Evolutionary conservation across 192 early-diverging fungal species (phyloP).

Genomic region (Coemansia sp.): DNA sequence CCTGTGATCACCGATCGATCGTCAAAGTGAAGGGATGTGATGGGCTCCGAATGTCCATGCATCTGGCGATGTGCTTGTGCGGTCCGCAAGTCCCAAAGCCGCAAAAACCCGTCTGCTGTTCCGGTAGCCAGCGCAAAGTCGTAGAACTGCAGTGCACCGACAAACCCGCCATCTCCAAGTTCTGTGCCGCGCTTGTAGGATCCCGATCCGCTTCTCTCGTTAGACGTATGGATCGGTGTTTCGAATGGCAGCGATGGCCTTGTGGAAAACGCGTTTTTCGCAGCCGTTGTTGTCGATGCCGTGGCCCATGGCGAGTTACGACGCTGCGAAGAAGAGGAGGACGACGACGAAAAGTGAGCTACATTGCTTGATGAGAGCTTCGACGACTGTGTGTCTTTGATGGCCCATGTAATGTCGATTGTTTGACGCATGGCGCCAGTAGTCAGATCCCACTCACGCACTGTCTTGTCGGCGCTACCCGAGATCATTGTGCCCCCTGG

Average conservation of each 20-base stretch:
- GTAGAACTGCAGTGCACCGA: conserved; percentile 73
- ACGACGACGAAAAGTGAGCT: neutral
- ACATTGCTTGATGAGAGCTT: neutral
- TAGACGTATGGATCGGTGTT: neutral
- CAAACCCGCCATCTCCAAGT: conserved; percentile 55
- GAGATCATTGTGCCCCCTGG: conserved; percentile 48
- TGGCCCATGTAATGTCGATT: conserved; percentile 71
- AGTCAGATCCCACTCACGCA: conserved; percentile 75
- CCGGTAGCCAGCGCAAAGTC: conserved; percentile 72
- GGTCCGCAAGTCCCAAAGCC: conserved; percentile 80
- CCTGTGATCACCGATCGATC: conserved; percentile 71
- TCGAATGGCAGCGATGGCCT: conserved; percentile 15
- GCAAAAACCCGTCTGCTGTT: conserved; percentile 67
- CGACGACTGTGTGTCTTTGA: conserved; percentile 16
- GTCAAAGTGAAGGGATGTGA: conserved; percentile 67
- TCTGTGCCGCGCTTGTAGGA: conserved; percentile 27
- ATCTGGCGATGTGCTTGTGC: conserved; percentile 72
- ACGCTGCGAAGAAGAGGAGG: neutral
- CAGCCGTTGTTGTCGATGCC: neutral
- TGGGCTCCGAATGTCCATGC: conserved; percentile 61
- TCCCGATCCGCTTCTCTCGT: neutral
- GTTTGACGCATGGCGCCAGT: conserved; percentile 64
- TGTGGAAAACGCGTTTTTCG: neutral
- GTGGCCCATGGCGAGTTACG: neutral
- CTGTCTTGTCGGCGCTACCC: conserved; percentile 72